A percentile compares a stretch with the other conserved stretches of the same genome.
Conservation (phyloP, 2,329 filamentous ascomycete genomes). For the Fonsecaea erecta region DNA sequence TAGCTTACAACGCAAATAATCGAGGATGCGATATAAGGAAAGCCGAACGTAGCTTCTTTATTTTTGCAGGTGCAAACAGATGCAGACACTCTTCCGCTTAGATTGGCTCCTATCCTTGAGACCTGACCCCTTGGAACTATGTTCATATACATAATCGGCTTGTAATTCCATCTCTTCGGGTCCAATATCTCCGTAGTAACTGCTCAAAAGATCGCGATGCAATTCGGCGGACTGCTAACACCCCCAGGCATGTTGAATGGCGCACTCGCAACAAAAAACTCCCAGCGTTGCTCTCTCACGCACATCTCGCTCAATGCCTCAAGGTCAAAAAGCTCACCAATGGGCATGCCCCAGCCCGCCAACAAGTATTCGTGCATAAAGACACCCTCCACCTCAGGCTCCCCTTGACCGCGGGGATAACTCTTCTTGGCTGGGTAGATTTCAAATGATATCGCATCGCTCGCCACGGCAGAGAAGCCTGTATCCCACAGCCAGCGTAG, state of each 20-base stretch:
- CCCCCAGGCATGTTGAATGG: constrained; percentile 38
- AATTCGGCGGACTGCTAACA: constrained; percentile 37
- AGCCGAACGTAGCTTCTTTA: too few species aligned
- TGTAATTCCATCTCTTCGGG: not conserved
- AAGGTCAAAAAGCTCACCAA: constrained; percentile 44
- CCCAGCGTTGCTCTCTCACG: constrained; percentile 42
- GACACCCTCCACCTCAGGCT: constrained; percentile 22
- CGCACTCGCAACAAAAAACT: constrained; percentile 55
- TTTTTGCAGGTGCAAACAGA: too few species aligned
- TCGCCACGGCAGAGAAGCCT: constrained; percentile 60
- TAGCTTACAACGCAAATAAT: too few species aligned
- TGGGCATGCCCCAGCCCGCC: constrained; percentile 40
- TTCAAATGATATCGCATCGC: constrained; percentile 60
- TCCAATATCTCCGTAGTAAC: not conserved
- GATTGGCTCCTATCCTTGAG: too few species aligned
- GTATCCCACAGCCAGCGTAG: constrained; percentile 64
- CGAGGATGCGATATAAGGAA: too few species aligned
- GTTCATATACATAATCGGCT: not conserved
- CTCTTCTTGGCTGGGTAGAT: constrained; percentile 47
- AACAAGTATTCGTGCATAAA: constrained; percentile 37
- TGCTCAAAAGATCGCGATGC: constrained; percentile 36
- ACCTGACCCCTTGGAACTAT: too few species aligned
- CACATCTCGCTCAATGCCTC: constrained; percentile 47
- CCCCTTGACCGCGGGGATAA: constrained; percentile 17
- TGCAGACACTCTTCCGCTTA: too few species aligned